Percentiles rank a stretch among this genome's conserved stretches.
Conservation (phyloP, 495 filamentous ascomycete genomes). For the Achaetomiella virescens region DNA sequence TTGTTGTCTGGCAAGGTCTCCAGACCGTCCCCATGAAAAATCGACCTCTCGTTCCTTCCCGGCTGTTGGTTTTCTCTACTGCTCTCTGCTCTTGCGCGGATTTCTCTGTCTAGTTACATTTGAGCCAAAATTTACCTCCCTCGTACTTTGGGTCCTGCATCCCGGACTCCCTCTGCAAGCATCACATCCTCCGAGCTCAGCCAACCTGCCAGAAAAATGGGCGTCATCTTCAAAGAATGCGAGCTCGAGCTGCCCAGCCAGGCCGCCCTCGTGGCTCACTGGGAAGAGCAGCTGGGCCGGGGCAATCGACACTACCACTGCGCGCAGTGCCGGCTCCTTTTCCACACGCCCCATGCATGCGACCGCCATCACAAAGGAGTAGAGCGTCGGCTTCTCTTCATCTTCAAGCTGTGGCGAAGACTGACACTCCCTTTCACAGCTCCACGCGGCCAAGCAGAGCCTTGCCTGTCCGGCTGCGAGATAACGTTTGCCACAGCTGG, state of each 20-base stretch:
- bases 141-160: neutral
- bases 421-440: slow-evolving; percentile 3
- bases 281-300: neutral
- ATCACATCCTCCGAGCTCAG: neutral
- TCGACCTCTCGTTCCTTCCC: no score
- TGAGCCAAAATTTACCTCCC: no score
- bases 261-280: slow-evolving; percentile 6
- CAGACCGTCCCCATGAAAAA: no score
- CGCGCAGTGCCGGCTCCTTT: slow-evolving; percentile 2
- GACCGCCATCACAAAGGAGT: slow-evolving; percentile 3
- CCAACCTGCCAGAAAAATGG: slow-evolving; percentile 1
- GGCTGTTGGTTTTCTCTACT: no score
- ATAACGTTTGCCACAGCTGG: slow-evolving; percentile 14
- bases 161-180: neutral
- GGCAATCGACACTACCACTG: slow-evolving; percentile 14
- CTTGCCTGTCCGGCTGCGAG: slow-evolving; percentile 30
- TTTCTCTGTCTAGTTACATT: no score
- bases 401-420: no score
- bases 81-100: no score
- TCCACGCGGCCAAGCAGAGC: slow-evolving; percentile 22
- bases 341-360: neutral
- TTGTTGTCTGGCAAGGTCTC: no score
- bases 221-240: neutral
- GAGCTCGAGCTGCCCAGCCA: neutral
- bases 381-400: no score